These are phyloP conservation scores for Alternaria postmessia DNA, from an alignment of 2,329 filamentous ascomycete genomes.

Conservation along the genomic window DNA sequence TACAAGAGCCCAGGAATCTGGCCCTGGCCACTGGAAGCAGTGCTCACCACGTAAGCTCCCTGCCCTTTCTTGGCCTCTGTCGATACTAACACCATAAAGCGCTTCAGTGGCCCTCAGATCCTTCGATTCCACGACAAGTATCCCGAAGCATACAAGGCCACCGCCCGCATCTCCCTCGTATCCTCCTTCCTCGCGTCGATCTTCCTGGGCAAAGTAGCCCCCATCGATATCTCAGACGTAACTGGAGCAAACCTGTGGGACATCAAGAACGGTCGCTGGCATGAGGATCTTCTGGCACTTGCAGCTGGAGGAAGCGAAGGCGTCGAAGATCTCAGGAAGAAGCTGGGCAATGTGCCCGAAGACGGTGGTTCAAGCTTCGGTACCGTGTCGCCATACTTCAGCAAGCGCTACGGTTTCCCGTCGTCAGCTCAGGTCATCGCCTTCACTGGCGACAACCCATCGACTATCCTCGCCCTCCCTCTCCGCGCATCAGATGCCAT, in stretches of 20 bases:
- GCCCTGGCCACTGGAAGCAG: constrained; percentile 87
- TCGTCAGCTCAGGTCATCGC: constrained; percentile 78
- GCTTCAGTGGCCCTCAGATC: constrained; percentile 98
- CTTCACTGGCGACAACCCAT: constrained; percentile 95
- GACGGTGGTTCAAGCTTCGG: constrained; percentile 86
- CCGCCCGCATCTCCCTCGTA: constrained; percentile 87
- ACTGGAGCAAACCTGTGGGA: constrained; percentile 99
- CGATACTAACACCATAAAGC: constrained; percentile 58
- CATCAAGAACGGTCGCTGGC: constrained; percentile 76
- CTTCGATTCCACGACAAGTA: constrained; percentile 83
- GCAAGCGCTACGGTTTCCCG: constrained; percentile 78
- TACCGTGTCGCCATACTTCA: constrained; percentile 78
- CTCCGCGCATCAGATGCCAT: constrained; percentile 89
- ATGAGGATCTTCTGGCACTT: constrained; percentile 76
- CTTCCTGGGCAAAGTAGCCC: constrained; percentile 83
- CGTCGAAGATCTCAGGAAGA: constrained; percentile 71
- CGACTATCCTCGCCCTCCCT: constrained; percentile 90
- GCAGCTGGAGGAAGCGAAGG: constrained; percentile 69
- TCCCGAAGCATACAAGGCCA: constrained; percentile 81
- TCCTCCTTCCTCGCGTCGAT: constrained; percentile 94
- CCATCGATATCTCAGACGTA: constrained; percentile 92
- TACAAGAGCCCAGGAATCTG: constrained; percentile 73
- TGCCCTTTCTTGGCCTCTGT: not conserved
- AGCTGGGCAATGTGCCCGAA: constrained; percentile 80
- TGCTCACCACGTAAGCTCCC: constrained; percentile 82